Evolutionary conservation across 73 alveolate species (phyloP).

Genomic region (Breviolum minutum): DNA sequence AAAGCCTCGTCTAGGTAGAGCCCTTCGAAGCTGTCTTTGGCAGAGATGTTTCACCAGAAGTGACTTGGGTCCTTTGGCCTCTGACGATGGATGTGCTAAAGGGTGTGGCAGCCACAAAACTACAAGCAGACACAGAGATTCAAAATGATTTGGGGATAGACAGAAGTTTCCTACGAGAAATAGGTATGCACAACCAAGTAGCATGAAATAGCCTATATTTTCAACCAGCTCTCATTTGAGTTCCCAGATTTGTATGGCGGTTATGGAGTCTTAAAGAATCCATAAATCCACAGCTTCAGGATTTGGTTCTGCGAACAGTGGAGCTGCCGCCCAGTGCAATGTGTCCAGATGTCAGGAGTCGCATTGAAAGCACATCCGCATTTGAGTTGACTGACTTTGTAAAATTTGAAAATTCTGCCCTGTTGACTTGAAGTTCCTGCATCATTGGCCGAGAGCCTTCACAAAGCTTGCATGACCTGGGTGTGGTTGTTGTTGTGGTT

Average conservation of each 20-base stretch:
- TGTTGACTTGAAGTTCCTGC: too few species aligned
- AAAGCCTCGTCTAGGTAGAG: neutral
- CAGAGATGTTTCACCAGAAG: constrained; percentile 63
- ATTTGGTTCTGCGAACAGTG: constrained; percentile 39
- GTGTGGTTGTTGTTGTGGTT: too few species aligned
- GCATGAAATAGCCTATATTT: too few species aligned
- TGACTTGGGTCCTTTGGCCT: constrained; percentile 51
- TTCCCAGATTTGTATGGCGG: neutral
- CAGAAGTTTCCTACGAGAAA: neutral
- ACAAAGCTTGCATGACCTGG: too few species aligned
- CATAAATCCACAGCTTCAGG: constrained; percentile 27
- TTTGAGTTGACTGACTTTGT: too few species aligned
- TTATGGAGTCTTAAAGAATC: neutral
- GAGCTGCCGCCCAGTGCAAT: constrained; percentile 32
- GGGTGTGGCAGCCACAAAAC: neutral
- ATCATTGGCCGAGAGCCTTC: too few species aligned
- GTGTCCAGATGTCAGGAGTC: constrained; percentile 74
- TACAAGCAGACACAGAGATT: too few species aligned
- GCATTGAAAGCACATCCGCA: neutral
- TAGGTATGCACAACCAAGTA: too few species aligned
- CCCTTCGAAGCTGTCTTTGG: constrained; percentile 87
- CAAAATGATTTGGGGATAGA: too few species aligned
- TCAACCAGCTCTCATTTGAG: too few species aligned
- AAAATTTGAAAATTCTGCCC: too few species aligned
- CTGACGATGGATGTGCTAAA: neutral